phyloP scores from a whole-genome alignment of 1,139 yeast species.

The Candida gigantensis region DNA sequence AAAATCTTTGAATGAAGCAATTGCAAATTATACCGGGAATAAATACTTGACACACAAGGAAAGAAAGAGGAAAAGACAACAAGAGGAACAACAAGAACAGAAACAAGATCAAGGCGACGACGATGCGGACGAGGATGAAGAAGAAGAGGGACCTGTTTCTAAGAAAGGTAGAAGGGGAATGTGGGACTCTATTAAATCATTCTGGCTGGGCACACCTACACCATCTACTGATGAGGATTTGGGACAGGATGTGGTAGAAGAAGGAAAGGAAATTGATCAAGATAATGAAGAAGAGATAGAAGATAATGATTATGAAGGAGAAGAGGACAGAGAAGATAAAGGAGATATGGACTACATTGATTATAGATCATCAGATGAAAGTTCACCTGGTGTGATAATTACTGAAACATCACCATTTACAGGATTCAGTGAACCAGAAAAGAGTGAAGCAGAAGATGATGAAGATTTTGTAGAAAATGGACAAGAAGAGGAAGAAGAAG shows the following conservation, averaged over 20 bases:
- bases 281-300: conserved; percentile 17
- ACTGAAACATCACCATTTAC: conserved; percentile 19
- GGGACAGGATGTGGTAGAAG: conserved; percentile 13
- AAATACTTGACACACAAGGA: conserved; percentile 46
- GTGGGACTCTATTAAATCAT: conserved; percentile 11
- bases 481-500: conserved; percentile 19
- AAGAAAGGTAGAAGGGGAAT: conserved; percentile 3
- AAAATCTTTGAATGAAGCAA: conserved; percentile 60
- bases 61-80: conserved; percentile 29
- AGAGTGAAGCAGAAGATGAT: conserved; percentile 24
- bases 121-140: conserved; percentile 15
- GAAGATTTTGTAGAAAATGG: conserved; percentile 13
- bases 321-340: too few species aligned
- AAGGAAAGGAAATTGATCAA: too few species aligned
- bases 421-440: conserved; percentile 25
- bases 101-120: conserved; percentile 7
- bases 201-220: conserved; percentile 9
- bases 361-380: conserved; percentile 9
- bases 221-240: conserved; percentile 14
- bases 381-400: conserved; percentile 14
- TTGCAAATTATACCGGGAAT: conserved; percentile 59
- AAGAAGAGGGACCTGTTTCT: conserved; percentile 14
- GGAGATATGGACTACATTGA: too few species aligned
- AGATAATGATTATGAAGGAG: conserved; percentile 18
- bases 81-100: conserved; percentile 8